A percentile compares a stretch with the other conserved stretches of the same genome.
Conservation (phyloP, 805 yeast genomes). For the Cyberlindnera amylophila region DNA sequence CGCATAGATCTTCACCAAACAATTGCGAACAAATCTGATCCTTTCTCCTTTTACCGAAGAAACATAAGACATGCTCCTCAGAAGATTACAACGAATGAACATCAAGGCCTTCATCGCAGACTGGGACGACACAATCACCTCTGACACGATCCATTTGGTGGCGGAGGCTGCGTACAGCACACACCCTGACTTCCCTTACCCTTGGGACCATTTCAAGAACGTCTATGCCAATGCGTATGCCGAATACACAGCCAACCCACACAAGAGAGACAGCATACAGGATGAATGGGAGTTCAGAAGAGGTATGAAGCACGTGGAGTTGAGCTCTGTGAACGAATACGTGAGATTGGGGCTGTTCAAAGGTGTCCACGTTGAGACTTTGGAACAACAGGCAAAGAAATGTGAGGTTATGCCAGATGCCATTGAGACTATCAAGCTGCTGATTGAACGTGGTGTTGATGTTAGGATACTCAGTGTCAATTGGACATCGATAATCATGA, state of each 20-base stretch:
- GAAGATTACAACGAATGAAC: too few species aligned
- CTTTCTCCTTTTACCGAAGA: too few species aligned
- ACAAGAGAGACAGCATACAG: conserved; percentile 31
- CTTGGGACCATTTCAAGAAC: conserved; percentile 41
- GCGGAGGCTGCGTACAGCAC: conserved; percentile 43
- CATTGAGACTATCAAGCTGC: conserved; percentile 20
- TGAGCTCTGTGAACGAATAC: conserved; percentile 43
- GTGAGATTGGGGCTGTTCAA: conserved; percentile 37
- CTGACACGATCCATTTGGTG: conserved; percentile 52
- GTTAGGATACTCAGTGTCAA: conserved; percentile 52
- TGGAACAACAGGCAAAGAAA: conserved; percentile 33
- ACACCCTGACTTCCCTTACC: conserved; percentile 35
- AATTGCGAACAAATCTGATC: too few species aligned
- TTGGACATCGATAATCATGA: conserved; percentile 54
- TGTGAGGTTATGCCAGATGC: conserved; percentile 37
- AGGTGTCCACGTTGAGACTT: conserved; percentile 33
- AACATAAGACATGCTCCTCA: too few species aligned
- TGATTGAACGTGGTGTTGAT: conserved; percentile 27
- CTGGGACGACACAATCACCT: conserved; percentile 67
- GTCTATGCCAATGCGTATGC: conserved; percentile 38
- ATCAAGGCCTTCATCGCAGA: conserved; percentile 41
- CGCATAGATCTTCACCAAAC: not conserved
- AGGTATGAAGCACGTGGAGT: conserved; percentile 43
- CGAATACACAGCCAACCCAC: conserved; percentile 30
- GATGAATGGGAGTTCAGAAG: conserved; percentile 44